Conservation (phyloP, 2,329 filamentous ascomycete genomes). For the Clarireedia monteithiana region DNA sequence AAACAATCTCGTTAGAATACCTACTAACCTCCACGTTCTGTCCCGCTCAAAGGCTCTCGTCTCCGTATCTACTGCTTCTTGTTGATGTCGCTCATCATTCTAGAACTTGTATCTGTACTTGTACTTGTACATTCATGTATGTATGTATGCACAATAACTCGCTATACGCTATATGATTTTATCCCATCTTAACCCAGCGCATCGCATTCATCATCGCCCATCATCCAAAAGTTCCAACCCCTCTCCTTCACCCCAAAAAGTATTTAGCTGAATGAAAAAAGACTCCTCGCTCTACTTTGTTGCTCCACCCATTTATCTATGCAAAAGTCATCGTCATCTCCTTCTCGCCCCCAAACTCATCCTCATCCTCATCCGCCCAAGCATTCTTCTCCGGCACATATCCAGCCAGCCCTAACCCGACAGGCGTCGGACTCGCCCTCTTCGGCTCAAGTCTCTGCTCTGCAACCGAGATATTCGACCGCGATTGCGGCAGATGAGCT, state of each 20-base stretch:
- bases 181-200: background rate
- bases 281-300: background rate
- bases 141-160: too few species aligned
- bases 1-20: too few species aligned
- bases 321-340: conserved; percentile 78
- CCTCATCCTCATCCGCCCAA: conserved; percentile 64
- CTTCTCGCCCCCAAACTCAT: conserved; percentile 62
- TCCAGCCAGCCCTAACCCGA: background rate
- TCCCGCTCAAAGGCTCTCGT: too few species aligned
- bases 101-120: too few species aligned
- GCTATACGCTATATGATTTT: background rate
- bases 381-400: conserved; percentile 43
- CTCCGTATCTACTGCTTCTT: too few species aligned
- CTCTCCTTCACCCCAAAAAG: background rate
- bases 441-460: conserved; percentile 33
- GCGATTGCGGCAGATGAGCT: conserved; percentile 10
- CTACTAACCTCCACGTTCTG: too few species aligned
- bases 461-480: background rate
- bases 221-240: background rate
- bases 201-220: background rate
- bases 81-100: too few species aligned
- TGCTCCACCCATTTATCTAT: conserved; percentile 10
- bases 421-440: conserved; percentile 38
- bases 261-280: background rate
- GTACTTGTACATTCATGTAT: too few species aligned